Base-by-base conservation (phyloP, 345 rosid genomes). In the Melastoma malabathricum region DNA sequence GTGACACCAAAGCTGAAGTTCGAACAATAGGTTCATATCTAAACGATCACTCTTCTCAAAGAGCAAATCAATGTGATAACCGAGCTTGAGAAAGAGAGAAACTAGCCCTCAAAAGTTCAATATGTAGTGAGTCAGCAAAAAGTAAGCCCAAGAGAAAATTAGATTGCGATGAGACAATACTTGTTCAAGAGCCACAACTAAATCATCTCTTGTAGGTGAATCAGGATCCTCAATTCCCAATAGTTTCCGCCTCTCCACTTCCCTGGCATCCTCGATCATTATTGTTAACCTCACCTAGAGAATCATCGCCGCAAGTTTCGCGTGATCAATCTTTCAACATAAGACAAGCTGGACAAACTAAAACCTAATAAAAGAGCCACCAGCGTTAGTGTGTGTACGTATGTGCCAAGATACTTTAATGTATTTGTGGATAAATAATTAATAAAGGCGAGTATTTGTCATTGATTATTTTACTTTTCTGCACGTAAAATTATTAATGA, bases 241-340 rank as follows among this genome's bases (percentile, higher is more conserved):
- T 55, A 92, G 73, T 54, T 84, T 82, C 65, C 80, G 78, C 50
- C 94, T 72, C 68, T 92, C 98, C 29, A 80, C 64, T 61, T 92
- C 95, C 62, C 98, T 77, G 20, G 89, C 93, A 51, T 92, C 98
- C 75, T 86, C 98, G 31, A 86, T 92, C 25, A 75, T 70, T 5
- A 87, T 44, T 1, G 96, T 84, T 67, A 92, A 44, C 64, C 83
- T 84, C 51, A 87, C 86, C 98, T 89, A 61, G 51, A 55, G 12
- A 58, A 54, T n/a, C n/a, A n/a, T n/a, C n/a, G n/a, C n/a, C n/a
- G n/a, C 10, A 34, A 9, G 41, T 34, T 34, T 9, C 12, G 41
- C 41, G 12, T 34, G 41, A 34, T 34, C 9, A 34, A 6, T 2
- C 41, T 34, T 34, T 34, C 41, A 34, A 34, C 41, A 34, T 9